Base-by-base conservation (phyloP, 2,329 filamentous ascomycete genomes). In the Coniochaeta hoffmannii region DNA sequence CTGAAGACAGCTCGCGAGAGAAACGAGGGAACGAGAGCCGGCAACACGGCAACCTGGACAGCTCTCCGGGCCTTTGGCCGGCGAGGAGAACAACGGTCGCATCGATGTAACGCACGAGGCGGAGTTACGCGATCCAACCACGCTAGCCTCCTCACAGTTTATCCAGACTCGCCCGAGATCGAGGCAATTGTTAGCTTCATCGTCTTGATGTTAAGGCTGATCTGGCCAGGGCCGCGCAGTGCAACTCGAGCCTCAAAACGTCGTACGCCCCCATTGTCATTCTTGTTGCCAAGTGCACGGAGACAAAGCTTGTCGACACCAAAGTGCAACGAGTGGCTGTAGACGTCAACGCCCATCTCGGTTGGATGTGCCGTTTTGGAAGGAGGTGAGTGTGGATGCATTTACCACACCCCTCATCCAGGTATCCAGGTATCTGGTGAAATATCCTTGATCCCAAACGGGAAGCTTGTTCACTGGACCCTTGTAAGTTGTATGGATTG, bases 81-180 rank as follows among this genome's bases (percentile, higher is more conserved):
- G 41, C 10, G 41, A 46, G n/a, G 41, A 46, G 17, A 12, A 28
- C 24, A 46, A 14, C 12, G n/a, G 22, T 8, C 4, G 24, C 41
- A 28, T 46, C 22, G 41, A 46, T 46, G 41, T 46, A 46, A 46
- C 41, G 17, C 41, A 46, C 41, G 41, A 46, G 41, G 41, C 41
- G 41, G 41, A 46, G 41, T 46, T 28, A 26, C 41, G n/a, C 41
- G 41, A 46, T 46, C 22, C 24, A 17, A 46, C 41, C 7, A 46
- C 41, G 41, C 41, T 46, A 46, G 22, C 41, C 19, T 36, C 34
- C 22, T 28, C 41, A 26, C 41, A 22, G 41, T 46, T 46, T 46
- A 46, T 28, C 41, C 41, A 46, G 41, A 12, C 5, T 46, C 22
- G 19, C 24, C 41, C 19, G 41, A 46, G 15, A 19, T 46, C 22